Evolutionary conservation across 1,284 basidiomycete species (phyloP), one percentile per base, ranked within the genome.

Genomic region (Gomphus bonarii): DNA sequence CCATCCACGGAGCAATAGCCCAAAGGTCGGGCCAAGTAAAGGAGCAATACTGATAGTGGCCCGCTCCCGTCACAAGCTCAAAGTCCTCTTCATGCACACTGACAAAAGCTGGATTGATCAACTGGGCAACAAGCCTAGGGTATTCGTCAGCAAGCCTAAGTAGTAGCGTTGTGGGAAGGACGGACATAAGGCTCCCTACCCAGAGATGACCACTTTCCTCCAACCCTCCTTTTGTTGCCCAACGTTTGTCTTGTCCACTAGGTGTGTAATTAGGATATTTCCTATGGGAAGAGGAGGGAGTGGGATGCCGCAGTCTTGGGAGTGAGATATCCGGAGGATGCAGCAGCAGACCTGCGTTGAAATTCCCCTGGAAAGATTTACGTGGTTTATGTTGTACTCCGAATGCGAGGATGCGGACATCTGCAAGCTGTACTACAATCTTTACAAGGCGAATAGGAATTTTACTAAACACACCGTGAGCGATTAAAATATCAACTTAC

Each of bases 1-100:
- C 76, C 71, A 90, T 76, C 88, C 87, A 90, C 6, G 86, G 88
- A 40, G 87, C 84, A 59, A 89, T 79, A 31, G 80, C 76, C 64
- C 75, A 74, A 43, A 90, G 69, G 68, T 90, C 88, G 31, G 71
- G 69, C 79, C 81, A 86, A 1, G 74, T 75, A 60, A 90, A 80
- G 8, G 85, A 86, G 6, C 78, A 77, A 65, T 82, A 89, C 54
- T 82, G 83, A 30, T 71, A 72, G 31, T 78, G 73, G 47, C 77
- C 75, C 2, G 73, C 66, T 14, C 75, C 78, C 33, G 69, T 63
- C 38, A 80, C 70, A 5, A 80, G 71, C 61, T 79, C 80, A 31
- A 73, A 64, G 55, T 80, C 81, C 64, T 78, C 78, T 14, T 66
- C 67, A 16, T 65, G 67, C 54, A 65, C 66, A 28, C 73, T 70